These are phyloP conservation scores for Leishmania mexicana DNA, from an alignment of 208 protist species.

Conservation along the genomic window DNA sequence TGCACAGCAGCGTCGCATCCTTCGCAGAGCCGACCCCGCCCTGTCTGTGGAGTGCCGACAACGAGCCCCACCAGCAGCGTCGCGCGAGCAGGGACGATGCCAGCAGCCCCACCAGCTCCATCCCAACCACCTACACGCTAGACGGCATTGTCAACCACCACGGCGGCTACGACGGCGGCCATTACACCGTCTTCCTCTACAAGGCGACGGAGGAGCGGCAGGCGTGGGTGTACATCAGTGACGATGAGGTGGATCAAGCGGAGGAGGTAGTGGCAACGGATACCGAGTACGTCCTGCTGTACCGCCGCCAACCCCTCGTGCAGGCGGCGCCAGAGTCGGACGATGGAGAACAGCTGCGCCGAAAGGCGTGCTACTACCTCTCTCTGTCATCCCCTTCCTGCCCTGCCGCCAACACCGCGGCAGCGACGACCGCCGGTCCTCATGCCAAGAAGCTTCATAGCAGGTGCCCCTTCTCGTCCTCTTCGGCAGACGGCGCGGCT, in stretches of 20 bases:
- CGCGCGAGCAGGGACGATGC: background rate
- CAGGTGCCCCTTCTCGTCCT: background rate
- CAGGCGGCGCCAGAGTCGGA: constrained; percentile 24
- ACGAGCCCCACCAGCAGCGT: background rate
- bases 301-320: constrained; percentile 77
- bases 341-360: constrained; percentile 44
- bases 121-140: constrained; percentile 79
- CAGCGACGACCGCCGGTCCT: background rate
- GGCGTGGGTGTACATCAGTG: constrained; percentile 82
- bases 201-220: constrained; percentile 52
- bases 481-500: background rate
- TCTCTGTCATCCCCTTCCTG: background rate
- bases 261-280: constrained; percentile 52
- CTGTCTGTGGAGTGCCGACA: background rate
- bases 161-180: constrained; percentile 78
- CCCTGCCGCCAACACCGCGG: background rate
- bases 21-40: constrained; percentile 28
- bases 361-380: constrained; percentile 59
- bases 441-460: background rate
- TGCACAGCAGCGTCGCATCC: constrained; percentile 41
- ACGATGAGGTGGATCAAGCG: constrained; percentile 54
- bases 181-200: constrained; percentile 83
- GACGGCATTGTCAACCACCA: constrained; percentile 85
- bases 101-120: constrained; percentile 2
- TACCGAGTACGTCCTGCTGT: constrained; percentile 86